Percentiles rank a stretch among this genome's conserved stretches.
Conservation (phyloP, 371 early-diverging fungal genomes). For the Blastocladiella emersonii region DNA sequence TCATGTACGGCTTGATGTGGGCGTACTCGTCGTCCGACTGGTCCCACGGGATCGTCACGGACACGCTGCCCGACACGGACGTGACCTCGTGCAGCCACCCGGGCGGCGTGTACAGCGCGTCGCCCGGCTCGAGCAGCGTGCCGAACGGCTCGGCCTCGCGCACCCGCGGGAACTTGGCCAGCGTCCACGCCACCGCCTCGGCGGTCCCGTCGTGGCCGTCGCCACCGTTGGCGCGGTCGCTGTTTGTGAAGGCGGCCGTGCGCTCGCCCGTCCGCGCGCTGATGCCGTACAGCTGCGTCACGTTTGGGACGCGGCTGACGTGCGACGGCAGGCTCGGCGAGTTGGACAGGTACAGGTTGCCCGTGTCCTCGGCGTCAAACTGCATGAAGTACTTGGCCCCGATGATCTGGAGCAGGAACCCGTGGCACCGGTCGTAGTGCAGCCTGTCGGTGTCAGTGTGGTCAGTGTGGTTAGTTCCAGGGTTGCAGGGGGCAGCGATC, state of each 20-base stretch:
- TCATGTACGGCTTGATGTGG: conserved; percentile 12
- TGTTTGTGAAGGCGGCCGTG: conserved; percentile 8
- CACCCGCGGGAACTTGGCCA: conserved; percentile 15
- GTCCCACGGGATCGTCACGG: conserved; percentile 23
- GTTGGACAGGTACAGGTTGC: conserved; percentile 14
- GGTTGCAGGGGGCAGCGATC: too few relatives aligned
- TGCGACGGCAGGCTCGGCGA: conserved; percentile 15
- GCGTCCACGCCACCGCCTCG: background rate
- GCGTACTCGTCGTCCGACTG: conserved; percentile 15
- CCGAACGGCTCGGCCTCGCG: conserved; percentile 15
- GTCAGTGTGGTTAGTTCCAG: too few relatives aligned
- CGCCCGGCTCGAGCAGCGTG: conserved; percentile 19
- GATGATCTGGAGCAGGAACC: conserved; percentile 16
- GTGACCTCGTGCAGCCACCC: conserved; percentile 27
- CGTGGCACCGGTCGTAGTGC: conserved; percentile 22
- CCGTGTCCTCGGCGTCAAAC: conserved; percentile 17
- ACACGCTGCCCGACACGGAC: conserved; percentile 19
- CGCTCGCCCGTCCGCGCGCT: conserved; percentile 3
- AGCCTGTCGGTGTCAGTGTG: conserved; percentile 16
- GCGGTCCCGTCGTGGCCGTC: too few relatives aligned
- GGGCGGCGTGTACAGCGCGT: conserved; percentile 23
- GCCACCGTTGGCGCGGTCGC: background rate
- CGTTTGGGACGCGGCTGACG: conserved; percentile 16
- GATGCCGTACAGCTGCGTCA: conserved; percentile 15
- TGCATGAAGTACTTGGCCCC: conserved; percentile 20